Conservation (phyloP, 768 basidiomycete genomes). For the Cyathus striatus region DNA sequence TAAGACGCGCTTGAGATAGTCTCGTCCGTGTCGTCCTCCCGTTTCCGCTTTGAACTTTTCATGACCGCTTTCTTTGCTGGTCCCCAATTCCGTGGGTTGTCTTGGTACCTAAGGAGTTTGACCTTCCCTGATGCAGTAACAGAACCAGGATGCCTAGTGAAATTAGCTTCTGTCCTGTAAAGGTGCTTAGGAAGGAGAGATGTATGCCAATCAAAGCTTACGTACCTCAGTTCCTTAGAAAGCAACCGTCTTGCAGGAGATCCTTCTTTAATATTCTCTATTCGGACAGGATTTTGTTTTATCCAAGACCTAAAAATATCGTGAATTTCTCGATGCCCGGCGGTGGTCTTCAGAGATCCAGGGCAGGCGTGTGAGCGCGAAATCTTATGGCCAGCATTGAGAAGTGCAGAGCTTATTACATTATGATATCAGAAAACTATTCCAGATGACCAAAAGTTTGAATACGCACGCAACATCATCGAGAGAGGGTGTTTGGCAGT, state of each 20-base stretch:
- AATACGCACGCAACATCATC: conserved; percentile 66
- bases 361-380: conserved; percentile 89
- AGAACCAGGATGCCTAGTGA: conserved; percentile 66
- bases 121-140: conserved; percentile 56
- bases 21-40: conserved; percentile 17
- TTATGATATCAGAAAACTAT: neutral
- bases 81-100: conserved; percentile 92
- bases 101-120: conserved; percentile 85
- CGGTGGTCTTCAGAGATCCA: conserved; percentile 90
- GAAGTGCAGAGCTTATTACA: conserved; percentile 71
- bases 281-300: conserved; percentile 74
- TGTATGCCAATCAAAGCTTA: conserved; percentile 7
- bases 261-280: conserved; percentile 72
- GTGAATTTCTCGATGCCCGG: conserved; percentile 62
- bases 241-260: conserved; percentile 71
- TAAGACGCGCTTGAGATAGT: neutral
- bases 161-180: conserved; percentile 70
- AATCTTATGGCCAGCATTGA: conserved; percentile 78
- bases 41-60: conserved; percentile 36
- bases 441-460: neutral
- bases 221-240: conserved; percentile 64
- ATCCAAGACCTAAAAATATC: conserved; percentile 87
- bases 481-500: conserved; percentile 72
- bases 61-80: conserved; percentile 62
- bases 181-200: too few relatives aligned